These are phyloP conservation scores for Brassica juncea DNA, from an alignment of 345 rosid genomes.

Conservation along the genomic window DNA sequence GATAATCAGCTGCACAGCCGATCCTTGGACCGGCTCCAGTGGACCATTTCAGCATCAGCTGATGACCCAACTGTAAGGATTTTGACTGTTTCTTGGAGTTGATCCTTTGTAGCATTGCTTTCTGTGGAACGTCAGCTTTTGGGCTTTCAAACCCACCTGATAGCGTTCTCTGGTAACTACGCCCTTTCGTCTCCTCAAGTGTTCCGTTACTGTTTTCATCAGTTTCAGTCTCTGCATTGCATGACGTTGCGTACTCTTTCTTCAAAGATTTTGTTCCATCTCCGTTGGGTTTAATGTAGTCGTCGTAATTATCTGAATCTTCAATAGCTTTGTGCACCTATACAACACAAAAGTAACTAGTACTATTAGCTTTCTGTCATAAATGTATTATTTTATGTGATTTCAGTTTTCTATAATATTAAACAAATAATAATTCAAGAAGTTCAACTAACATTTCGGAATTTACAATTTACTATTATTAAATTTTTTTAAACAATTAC, in stretches of 20 bases:
- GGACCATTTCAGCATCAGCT: constrained; percentile 77
- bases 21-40: constrained; percentile 82
- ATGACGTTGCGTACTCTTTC: constrained; percentile 28
- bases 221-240: constrained; percentile 34
- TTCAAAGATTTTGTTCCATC: constrained; percentile 35
- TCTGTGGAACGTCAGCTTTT: constrained; percentile 61
- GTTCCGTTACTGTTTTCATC: constrained; percentile 28
- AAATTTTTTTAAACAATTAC: too few species aligned
- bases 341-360: not conserved
- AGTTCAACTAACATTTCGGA: too few species aligned
- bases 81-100: constrained; percentile 70
- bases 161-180: constrained; percentile 61
- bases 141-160: constrained; percentile 85
- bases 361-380: not conserved
- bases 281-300: constrained; percentile 34
- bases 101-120: constrained; percentile 60
- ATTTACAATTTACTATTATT: too few species aligned
- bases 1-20: constrained; percentile 92
- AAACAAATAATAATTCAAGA: too few species aligned
- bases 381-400: too few species aligned
- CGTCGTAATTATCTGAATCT: constrained; percentile 59
- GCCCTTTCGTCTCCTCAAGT: constrained; percentile 18
- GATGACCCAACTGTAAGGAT: constrained; percentile 77
- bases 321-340: constrained; percentile 68
- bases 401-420: too few species aligned